Percentiles rank a stretch among this genome's conserved stretches.
Conservation (phyloP, 192 early-diverging fungal genomes). For the Mortierella claussenii region DNA sequence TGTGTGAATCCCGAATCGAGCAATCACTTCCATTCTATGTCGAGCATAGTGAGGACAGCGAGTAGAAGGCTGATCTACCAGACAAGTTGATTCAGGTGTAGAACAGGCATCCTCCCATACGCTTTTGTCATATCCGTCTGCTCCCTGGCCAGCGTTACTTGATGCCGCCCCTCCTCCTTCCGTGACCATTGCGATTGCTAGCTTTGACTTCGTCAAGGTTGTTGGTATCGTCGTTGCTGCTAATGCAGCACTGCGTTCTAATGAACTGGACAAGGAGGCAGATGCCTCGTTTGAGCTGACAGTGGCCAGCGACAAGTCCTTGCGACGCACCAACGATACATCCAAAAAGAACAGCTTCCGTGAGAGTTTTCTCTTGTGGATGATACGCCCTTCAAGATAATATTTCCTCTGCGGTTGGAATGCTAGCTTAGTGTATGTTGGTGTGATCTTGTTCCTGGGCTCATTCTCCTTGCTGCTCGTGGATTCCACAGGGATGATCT, state of each 20-base stretch:
- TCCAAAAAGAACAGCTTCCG: slow-evolving; percentile 40
- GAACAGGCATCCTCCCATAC: slow-evolving; percentile 23
- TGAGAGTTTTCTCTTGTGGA: slow-evolving; percentile 47
- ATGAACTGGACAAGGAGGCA: neutral
- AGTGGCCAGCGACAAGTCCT: neutral
- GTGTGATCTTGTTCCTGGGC: neutral
- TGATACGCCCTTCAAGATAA: slow-evolving; percentile 38
- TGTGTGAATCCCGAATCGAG: slow-evolving; percentile 23
- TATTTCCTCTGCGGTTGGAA: slow-evolving; percentile 35
- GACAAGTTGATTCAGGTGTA: too few relatives aligned
- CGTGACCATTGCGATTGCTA: neutral
- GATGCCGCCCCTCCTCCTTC: neutral
- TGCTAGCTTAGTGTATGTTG: neutral
- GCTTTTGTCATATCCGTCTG: neutral
- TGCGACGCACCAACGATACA: slow-evolving; percentile 12
- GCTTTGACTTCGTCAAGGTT: too few relatives aligned
- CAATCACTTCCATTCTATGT: slow-evolving; percentile 35
- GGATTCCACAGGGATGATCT: too few relatives aligned
- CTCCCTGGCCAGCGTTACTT: neutral
- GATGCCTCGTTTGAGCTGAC: neutral
- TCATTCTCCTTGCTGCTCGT: neutral
- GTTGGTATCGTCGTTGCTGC: too few relatives aligned
- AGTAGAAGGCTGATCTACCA: neutral
- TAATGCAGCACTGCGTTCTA: too few relatives aligned
- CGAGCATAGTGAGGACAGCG: neutral